A percentile compares a stretch with the other conserved stretches of the same genome.
phyloP scores from a whole-genome alignment of 768 basidiomycete species.

The Lentinula sp. region DNA sequence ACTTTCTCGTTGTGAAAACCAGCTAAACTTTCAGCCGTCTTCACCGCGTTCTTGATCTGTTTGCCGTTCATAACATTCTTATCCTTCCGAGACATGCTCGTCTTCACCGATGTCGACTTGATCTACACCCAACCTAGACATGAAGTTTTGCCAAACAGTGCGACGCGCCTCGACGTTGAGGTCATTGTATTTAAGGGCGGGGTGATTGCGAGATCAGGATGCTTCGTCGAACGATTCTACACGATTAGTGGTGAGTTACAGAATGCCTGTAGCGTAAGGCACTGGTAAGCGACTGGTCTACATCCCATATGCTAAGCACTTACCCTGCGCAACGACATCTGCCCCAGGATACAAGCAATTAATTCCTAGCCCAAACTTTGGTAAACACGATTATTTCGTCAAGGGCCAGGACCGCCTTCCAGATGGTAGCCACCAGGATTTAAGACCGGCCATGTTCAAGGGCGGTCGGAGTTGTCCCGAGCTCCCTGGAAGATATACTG shows the following conservation, averaged over 20 bases:
- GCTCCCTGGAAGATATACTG: neutral
- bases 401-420: neutral
- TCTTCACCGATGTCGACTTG: neutral
- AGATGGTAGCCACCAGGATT: neutral
- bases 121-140: conserved; percentile 8
- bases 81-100: conserved; percentile 6
- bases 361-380: too few species aligned
- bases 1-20: conserved; percentile 20
- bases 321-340: too few species aligned
- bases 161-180: neutral
- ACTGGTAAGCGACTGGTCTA: neutral
- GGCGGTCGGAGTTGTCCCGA: neutral
- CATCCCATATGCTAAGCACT: too few species aligned
- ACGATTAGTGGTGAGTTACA: conserved; percentile 33
- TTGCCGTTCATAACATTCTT: conserved; percentile 10
- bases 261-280: conserved; percentile 17
- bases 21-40: conserved; percentile 13
- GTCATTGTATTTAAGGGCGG: conserved; percentile 11
- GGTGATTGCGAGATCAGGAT: conserved; percentile 23
- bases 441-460: neutral
- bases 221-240: conserved; percentile 30
- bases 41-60: conserved; percentile 14
- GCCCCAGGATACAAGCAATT: too few species aligned
- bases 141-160: neutral
- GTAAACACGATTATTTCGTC: neutral